Evolutionary conservation across 805 yeast species (phyloP).

Genomic region (Candida succiphila): DNA sequence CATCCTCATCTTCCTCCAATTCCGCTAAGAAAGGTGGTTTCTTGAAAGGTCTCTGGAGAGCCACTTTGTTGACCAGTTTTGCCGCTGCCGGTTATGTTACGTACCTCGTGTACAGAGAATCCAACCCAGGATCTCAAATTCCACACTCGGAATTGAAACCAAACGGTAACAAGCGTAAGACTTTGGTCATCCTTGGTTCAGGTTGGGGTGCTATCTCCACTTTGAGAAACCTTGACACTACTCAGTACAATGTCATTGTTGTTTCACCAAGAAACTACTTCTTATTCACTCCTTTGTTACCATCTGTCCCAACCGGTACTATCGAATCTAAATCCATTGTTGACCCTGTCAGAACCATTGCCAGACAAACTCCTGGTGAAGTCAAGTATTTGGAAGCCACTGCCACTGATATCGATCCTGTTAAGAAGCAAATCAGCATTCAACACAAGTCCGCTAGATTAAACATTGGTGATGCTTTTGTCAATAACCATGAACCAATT

Average conservation of each 20-base stretch:
- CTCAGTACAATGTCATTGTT: constrained; percentile 79
- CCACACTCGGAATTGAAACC: constrained; percentile 41
- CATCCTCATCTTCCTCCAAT: too few species aligned
- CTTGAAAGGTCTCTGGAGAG: constrained; percentile 34
- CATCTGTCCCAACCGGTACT: constrained; percentile 92
- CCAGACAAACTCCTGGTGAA: constrained; percentile 67
- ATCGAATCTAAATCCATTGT: constrained; percentile 83
- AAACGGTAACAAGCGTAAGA: constrained; percentile 53
- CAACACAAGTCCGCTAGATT: constrained; percentile 45
- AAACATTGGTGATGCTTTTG: constrained; percentile 44
- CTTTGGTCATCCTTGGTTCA: constrained; percentile 74
- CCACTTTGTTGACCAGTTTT: constrained; percentile 38
- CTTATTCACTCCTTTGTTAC: constrained; percentile 90
- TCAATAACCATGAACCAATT: constrained; percentile 33
- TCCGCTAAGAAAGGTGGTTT: constrained; percentile 16
- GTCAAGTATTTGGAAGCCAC: constrained; percentile 84
- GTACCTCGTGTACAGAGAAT: constrained; percentile 54
- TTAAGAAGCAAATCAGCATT: constrained; percentile 51
- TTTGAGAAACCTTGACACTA: constrained; percentile 75
- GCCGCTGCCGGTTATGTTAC: constrained; percentile 49
- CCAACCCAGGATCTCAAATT: constrained; percentile 47
- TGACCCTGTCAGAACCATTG: constrained; percentile 85
- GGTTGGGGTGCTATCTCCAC: constrained; percentile 95
- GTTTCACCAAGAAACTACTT: constrained; percentile 94
- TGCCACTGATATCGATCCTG: constrained; percentile 75